These are phyloP conservation scores for Uronychia binucleata DNA, from an alignment of 73 alveolate genomes.

Conservation along the genomic window DNA sequence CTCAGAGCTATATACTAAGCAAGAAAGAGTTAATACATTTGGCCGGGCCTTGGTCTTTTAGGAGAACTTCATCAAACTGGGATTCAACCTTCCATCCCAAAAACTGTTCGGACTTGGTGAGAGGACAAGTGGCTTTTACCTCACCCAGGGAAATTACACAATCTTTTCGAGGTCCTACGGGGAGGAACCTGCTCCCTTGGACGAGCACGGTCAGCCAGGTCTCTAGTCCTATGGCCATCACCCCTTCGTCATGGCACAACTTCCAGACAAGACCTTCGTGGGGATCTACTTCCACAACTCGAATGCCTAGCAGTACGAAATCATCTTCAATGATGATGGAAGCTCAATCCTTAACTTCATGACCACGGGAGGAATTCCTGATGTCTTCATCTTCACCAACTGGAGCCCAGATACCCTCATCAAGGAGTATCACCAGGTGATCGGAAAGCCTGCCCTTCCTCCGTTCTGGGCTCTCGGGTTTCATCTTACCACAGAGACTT, in stretches of 20 bases:
- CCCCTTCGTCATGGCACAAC: constrained; percentile 72
- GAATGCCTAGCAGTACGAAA: constrained; percentile 55
- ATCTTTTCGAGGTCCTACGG: constrained; percentile 46
- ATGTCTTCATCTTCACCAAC: constrained; percentile 48
- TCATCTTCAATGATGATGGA: neutral
- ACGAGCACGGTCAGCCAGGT: constrained; percentile 72
- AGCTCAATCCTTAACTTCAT: constrained; percentile 15
- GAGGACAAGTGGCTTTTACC: constrained; percentile 30
- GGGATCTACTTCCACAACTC: constrained; percentile 78
- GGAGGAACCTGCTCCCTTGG: constrained; percentile 40
- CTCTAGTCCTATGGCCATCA: constrained; percentile 72
- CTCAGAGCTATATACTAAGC: neutral
- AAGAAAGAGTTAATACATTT: constrained; percentile 6
- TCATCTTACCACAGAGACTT: constrained; percentile 65
- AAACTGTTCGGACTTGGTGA: constrained; percentile 64
- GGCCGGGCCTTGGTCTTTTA: constrained; percentile 22
- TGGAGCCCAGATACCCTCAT: constrained; percentile 49
- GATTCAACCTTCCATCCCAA: constrained; percentile 47
- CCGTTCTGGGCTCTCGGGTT: constrained; percentile 84
- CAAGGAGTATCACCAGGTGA: constrained; percentile 27
- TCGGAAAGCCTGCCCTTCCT: constrained; percentile 71
- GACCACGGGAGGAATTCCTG: constrained; percentile 79
- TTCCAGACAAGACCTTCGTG: constrained; percentile 45
- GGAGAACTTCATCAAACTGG: constrained; percentile 57
- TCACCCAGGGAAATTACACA: constrained; percentile 53